Conservation (phyloP, 2,329 filamentous ascomycete genomes). For the Gyromitra esculenta region DNA sequence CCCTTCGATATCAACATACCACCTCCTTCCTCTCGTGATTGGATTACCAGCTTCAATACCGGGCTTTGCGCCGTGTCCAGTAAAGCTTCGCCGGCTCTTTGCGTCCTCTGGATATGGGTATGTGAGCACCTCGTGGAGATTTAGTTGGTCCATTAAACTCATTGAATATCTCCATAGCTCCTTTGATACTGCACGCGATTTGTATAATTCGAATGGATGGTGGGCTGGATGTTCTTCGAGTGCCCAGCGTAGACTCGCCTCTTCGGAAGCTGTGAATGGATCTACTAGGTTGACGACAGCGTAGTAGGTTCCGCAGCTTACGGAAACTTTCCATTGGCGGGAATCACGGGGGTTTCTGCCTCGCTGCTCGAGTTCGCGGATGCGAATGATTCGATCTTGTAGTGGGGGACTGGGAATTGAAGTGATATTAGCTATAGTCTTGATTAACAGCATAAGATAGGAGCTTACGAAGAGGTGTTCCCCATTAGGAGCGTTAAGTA, state of each 20-base stretch:
- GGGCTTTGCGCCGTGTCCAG: neutral
- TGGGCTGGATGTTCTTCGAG: slow-evolving; percentile 38
- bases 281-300: slow-evolving; percentile 21
- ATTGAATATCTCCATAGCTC: slow-evolving; percentile 37
- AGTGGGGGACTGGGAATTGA: neutral
- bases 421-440: slow-evolving; percentile 5
- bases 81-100: neutral
- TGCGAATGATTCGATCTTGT: slow-evolving; percentile 32
- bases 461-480: slow-evolving; percentile 4
- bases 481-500: neutral
- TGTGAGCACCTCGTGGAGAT: slow-evolving; percentile 35
- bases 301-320: slow-evolving; percentile 35
- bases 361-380: slow-evolving; percentile 35
- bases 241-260: slow-evolving; percentile 33
- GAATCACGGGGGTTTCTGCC: slow-evolving; percentile 8
- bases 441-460: neutral
- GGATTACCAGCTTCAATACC: slow-evolving; percentile 7
- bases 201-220: slow-evolving; percentile 38
- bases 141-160: slow-evolving; percentile 36
- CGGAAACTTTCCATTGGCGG: slow-evolving; percentile 32
- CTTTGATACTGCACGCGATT: slow-evolving; percentile 3
- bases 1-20: slow-evolving; percentile 45
- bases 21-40: slow-evolving; percentile 23
- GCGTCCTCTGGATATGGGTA: slow-evolving; percentile 9
- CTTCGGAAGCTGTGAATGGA: slow-evolving; percentile 26